These are phyloP conservation scores for Phallus indusiatus DNA, from an alignment of 768 basidiomycete species.

Conservation along the genomic window DNA sequence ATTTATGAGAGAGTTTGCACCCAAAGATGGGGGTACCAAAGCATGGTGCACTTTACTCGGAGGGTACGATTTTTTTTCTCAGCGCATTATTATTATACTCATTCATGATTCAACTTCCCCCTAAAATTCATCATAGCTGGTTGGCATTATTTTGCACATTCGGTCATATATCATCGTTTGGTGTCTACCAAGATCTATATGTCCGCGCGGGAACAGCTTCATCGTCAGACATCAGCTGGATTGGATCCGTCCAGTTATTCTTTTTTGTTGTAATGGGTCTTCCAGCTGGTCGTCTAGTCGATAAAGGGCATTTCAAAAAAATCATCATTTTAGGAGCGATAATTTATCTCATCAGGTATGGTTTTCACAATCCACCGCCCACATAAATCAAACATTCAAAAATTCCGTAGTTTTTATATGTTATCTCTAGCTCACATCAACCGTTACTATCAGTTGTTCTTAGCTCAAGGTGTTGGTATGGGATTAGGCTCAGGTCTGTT, in stretches of 20 bases:
- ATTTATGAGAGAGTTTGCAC: background rate
- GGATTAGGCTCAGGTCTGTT: background rate
- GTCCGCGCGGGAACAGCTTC: background rate
- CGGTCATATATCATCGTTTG: background rate
- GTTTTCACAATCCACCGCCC: background rate
- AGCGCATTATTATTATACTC: no score
- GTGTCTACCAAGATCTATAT: background rate
- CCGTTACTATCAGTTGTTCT: background rate
- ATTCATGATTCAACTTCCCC: no score
- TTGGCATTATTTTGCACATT: background rate
- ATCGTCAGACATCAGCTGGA: background rate
- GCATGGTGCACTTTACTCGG: background rate
- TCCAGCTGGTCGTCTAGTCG: background rate
- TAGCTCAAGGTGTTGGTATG: background rate
- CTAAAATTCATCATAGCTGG: background rate
- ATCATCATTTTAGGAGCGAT: background rate
- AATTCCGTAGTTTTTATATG: constrained; percentile 32
- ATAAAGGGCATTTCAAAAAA: background rate
- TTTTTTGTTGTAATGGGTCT: background rate
- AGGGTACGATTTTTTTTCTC: background rate
- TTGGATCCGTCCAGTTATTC: background rate
- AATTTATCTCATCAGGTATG: background rate
- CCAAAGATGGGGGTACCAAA: background rate
- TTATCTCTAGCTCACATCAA: constrained; percentile 33
- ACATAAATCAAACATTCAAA: background rate